Evolutionary conservation across 2,329 filamentous ascomycete species (phyloP).

Genomic region (Herpotrichia juniperi): DNA sequence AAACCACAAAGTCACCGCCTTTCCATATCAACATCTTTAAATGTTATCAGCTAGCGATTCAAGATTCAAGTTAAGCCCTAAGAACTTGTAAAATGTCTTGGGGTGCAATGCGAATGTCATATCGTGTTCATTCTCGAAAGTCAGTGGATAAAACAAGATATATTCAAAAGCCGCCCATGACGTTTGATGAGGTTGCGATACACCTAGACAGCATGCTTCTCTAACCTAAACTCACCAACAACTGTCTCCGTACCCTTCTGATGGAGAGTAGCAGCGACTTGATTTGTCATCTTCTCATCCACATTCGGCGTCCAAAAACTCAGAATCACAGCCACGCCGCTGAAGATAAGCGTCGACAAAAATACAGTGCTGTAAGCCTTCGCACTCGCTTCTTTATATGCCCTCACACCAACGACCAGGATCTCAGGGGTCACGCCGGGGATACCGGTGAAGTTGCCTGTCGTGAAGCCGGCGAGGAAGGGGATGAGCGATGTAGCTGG

Average conservation of each 20-base stretch:
- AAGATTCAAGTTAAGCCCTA: too few relatives aligned
- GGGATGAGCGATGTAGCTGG: conserved; percentile 34
- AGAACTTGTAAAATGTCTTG: too few relatives aligned
- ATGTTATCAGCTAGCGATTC: too few relatives aligned
- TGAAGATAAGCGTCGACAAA: conserved; percentile 41
- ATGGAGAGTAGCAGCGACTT: conserved; percentile 3
- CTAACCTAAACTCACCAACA: not conserved
- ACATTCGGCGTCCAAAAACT: conserved; percentile 39
- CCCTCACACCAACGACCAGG: conserved; percentile 24
- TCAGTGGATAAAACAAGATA: not conserved
- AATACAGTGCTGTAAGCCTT: conserved; percentile 42
- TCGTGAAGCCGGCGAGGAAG: conserved; percentile 35
- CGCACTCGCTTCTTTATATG: conserved; percentile 39
- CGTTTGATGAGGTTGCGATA: too few relatives aligned
- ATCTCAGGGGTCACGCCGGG: conserved; percentile 5
- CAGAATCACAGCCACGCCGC: conserved; percentile 32
- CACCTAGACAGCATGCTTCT: not conserved
- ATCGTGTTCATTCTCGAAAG: too few relatives aligned
- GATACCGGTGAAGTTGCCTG: conserved; percentile 1
- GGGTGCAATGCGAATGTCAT: too few relatives aligned
- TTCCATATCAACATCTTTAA: too few relatives aligned
- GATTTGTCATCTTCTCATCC: conserved; percentile 18
- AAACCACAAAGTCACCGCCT: not conserved
- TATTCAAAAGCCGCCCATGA: not conserved
- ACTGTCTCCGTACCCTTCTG: not conserved